These are phyloP conservation scores for Pyrenophora tritici-repentis DNA, from an alignment of 2,329 filamentous ascomycete species.

Conservation along the genomic window DNA sequence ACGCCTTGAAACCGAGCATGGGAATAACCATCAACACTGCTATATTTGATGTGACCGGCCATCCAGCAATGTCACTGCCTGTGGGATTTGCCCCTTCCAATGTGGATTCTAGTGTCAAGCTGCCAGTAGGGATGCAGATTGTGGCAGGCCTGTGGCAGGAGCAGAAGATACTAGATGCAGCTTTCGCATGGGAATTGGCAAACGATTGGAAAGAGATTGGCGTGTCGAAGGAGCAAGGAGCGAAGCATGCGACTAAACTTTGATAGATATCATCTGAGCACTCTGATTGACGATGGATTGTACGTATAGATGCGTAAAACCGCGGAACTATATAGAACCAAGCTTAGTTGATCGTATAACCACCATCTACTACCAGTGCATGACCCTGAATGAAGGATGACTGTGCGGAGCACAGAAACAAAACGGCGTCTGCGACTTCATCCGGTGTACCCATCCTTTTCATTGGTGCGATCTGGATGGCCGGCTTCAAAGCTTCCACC, in stretches of 20 bases:
- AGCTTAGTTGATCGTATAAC: slow-evolving; percentile 37
- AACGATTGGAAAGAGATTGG: slow-evolving; percentile 33
- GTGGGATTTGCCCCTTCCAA: slow-evolving; percentile 32
- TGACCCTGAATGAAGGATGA: slow-evolving; percentile 60
- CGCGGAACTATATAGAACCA: no score
- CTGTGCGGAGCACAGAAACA: slow-evolving; percentile 58
- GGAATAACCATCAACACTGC: slow-evolving; percentile 37
- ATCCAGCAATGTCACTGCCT: slow-evolving; percentile 38
- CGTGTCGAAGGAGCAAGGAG: neutral
- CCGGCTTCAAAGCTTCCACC: slow-evolving; percentile 41
- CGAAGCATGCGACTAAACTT: slow-evolving; percentile 19
- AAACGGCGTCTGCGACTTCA: slow-evolving; percentile 60
- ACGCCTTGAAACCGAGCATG: slow-evolving; percentile 36
- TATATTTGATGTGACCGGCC: slow-evolving; percentile 39
- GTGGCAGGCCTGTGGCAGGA: slow-evolving; percentile 48
- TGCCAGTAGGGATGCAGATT: slow-evolving; percentile 50
- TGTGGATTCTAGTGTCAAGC: slow-evolving; percentile 24
- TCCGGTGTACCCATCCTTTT: slow-evolving; percentile 55
- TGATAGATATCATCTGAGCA: neutral
- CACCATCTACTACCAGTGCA: slow-evolving; percentile 55
- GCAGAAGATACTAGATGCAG: slow-evolving; percentile 35
- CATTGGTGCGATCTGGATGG: slow-evolving; percentile 55
- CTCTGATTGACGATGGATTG: no score
- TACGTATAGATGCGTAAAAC: no score
- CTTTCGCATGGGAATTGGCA: slow-evolving; percentile 35